phyloP scores from a whole-genome alignment of 306 rosid species.

The Vachellia pachyceras region DNA sequence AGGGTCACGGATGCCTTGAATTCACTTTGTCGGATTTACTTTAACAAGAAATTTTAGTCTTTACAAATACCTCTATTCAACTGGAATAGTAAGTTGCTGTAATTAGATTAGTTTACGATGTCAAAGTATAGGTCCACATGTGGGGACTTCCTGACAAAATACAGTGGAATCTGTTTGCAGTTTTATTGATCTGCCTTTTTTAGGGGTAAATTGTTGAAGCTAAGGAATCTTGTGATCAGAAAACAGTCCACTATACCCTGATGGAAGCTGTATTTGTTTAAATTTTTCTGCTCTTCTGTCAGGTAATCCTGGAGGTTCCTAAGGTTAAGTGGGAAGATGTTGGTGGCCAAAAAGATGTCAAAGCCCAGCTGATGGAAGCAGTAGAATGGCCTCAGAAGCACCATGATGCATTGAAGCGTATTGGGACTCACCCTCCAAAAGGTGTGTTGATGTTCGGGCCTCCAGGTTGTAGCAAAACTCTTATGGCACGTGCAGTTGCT shows the following conservation, averaged over 20 bases:
- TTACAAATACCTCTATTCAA: slow-evolving; percentile 33
- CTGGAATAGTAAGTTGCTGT: not conserved
- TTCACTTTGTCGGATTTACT: not conserved
- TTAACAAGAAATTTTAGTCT: slow-evolving; percentile 4
- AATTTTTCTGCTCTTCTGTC: slow-evolving; percentile 19
- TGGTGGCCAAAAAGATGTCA: slow-evolving; percentile 93
- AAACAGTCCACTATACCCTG: slow-evolving; percentile 6
- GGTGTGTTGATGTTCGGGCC: slow-evolving; percentile 91
- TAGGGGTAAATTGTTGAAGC: slow-evolving; percentile 22
- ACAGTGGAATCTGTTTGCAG: slow-evolving; percentile 17
- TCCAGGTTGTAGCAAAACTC: slow-evolving; percentile 99
- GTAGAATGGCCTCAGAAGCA: slow-evolving; percentile 95
- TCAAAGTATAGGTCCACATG: slow-evolving; percentile 7
- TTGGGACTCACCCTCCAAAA: slow-evolving; percentile 84
- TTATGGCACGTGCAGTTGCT: slow-evolving; percentile 95
- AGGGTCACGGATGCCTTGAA: not conserved
- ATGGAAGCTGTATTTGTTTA: not conserved
- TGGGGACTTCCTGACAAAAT: not conserved
- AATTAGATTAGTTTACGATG: not conserved
- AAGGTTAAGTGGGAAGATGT: slow-evolving; percentile 95
- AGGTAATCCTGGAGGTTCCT: slow-evolving; percentile 94
- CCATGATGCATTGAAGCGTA: slow-evolving; percentile 78
- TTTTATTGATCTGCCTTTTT: slow-evolving; percentile 29
- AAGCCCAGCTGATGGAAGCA: slow-evolving; percentile 83
- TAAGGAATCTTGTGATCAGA: slow-evolving; percentile 11